Percentiles rank a stretch among this genome's conserved stretches.
phyloP scores from a whole-genome alignment of 345 rosid genomes.

The Viola odorata region DNA sequence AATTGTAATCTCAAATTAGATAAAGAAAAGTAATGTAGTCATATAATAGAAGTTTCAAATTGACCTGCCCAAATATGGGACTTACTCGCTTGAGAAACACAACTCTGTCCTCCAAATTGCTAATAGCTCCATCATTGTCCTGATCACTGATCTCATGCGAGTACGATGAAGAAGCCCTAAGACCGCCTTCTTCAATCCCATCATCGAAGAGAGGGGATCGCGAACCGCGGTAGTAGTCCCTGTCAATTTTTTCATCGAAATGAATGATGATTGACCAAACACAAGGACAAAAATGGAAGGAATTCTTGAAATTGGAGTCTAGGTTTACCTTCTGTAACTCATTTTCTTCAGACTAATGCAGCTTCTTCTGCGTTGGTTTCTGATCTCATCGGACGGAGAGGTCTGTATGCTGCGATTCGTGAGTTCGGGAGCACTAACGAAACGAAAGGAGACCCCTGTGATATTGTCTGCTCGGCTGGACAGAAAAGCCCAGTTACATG shows the following conservation, averaged over 20 bases:
- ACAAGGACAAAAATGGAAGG: too few relatives aligned
- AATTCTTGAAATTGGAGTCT: too few relatives aligned
- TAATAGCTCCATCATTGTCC: conserved; percentile 66
- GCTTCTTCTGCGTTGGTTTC: too few relatives aligned
- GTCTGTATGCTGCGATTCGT: too few relatives aligned
- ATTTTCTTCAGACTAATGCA: too few relatives aligned
- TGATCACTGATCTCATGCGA: conserved; percentile 46
- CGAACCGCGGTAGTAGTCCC: conserved; percentile 63
- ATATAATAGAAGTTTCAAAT: not conserved
- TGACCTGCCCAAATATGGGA: conserved; percentile 1
- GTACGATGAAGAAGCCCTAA: conserved; percentile 51
- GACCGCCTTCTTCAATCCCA: conserved; percentile 82
- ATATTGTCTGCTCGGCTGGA: too few relatives aligned
- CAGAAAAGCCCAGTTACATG: too few relatives aligned
- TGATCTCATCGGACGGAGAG: too few relatives aligned
- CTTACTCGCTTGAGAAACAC: conserved; percentile 65
- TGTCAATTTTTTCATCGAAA: conserved; percentile 11
- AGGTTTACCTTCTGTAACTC: too few relatives aligned
- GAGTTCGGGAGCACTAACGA: too few relatives aligned
- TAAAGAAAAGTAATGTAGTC: not conserved
- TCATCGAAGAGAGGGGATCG: conserved; percentile 64
- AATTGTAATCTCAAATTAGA: not conserved
- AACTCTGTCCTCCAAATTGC: conserved; percentile 64
- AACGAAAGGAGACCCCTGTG: too few relatives aligned
- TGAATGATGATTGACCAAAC: too few relatives aligned